Evolutionary conservation across 768 basidiomycete species (phyloP), one percentile per base, ranked within the genome.

Genomic region (Phlebiopsis gigantea): DNA sequence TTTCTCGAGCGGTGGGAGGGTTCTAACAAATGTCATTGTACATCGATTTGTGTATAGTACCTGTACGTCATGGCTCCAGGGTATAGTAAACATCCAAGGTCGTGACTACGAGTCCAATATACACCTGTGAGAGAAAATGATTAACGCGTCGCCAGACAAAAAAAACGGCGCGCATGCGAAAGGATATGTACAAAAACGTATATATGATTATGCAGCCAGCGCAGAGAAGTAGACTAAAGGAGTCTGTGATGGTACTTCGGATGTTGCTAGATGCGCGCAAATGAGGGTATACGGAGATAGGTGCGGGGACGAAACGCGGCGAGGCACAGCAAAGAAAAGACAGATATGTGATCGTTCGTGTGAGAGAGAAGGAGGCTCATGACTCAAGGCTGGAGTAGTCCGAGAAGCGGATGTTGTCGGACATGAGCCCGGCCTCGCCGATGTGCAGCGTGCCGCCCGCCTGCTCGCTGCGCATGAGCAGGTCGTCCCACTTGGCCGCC

Each of bases 371-470:
- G n/a, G n/a, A n/a, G 24, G 5, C 19, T 51, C 19, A 51, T 25
- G 50, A 41, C 19, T 51, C 50, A 31, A 30, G 31, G 50, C 17
- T 56, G 24, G 66, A 65, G 56, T 61, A 60, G 14, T 58, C 57
- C 51, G 78, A 79, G 50, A 76, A 71, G 7, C 74, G 69, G 19
- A 63, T 51, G 50, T 47, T 55, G 57, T 79, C 79, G 53, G 79
- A 78, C 63, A 78, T 64, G 52, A 81, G 69, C 19, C 71, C 74
- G 7, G 74, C 73, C 30, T 65, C 62, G 4, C 73, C 79, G 5
- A 90, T 65, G 62, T 83, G 85, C 54, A 90, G 65, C 52, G 89
- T 91, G 44, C 89, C 89, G 0, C 89, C 89, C 1, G 89, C 89
- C 50, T 70, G 69, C 42, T 77, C 85, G 63, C 88, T 89, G 62